Evolutionary conservation across 257 asterid genomes (phyloP).

Genomic region (Jaltomata sinuosa): DNA sequence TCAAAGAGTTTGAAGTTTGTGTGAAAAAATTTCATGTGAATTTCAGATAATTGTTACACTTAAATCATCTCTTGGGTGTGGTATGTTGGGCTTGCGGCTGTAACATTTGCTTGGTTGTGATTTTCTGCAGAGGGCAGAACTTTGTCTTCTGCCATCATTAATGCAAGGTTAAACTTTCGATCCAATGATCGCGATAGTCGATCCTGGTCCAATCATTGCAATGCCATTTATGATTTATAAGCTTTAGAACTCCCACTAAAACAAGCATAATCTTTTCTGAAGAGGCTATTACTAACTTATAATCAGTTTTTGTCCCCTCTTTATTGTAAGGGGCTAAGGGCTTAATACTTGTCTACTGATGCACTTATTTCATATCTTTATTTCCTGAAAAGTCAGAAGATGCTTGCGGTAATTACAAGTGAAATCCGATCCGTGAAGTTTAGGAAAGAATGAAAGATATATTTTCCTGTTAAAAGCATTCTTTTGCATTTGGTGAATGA

Average conservation of each 20-base stretch:
- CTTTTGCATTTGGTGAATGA: background rate
- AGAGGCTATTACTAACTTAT: background rate
- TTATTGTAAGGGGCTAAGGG: background rate
- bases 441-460: background rate
- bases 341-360: background rate
- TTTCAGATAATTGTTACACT: background rate
- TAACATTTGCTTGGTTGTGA: background rate
- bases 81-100: background rate
- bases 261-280: background rate
- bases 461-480: background rate
- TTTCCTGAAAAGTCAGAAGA: background rate
- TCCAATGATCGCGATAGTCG: background rate
- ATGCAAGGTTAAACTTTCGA: background rate
- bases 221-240: background rate
- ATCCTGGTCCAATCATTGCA: background rate
- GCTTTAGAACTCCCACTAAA: background rate
- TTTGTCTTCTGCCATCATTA: background rate
- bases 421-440: background rate
- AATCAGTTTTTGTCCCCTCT: background rate
- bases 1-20: background rate
- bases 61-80: background rate
- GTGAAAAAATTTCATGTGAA: background rate
- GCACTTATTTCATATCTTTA: background rate
- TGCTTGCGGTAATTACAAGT: background rate
- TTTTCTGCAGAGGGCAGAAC: background rate